phyloP scores from a whole-genome alignment of 257 asterid genomes.

The Gentiana straminea region DNA sequence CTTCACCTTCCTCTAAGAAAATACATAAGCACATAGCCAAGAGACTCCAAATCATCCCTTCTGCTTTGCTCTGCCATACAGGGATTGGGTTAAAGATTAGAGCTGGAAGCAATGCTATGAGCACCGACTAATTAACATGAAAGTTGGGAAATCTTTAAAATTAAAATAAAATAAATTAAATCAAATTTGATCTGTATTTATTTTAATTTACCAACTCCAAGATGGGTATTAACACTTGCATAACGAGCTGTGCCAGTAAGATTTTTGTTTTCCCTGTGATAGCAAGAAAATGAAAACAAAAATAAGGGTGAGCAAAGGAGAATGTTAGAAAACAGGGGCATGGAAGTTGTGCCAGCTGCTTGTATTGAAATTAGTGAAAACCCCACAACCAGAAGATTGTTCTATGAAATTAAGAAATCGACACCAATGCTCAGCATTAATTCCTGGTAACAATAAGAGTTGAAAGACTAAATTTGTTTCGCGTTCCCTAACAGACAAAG shows the following conservation, averaged over 20 bases:
- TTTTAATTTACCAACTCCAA: constrained; percentile 79
- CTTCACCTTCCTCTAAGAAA: constrained; percentile 85
- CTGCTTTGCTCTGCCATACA: constrained; percentile 79
- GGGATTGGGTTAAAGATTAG: constrained; percentile 7
- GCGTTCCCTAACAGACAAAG: no score
- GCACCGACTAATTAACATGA: no score
- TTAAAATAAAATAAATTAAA: no score
- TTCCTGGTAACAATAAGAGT: no score
- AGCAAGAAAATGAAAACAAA: not conserved
- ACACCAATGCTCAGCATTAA: no score
- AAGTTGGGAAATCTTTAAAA: no score
- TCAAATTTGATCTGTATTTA: not conserved
- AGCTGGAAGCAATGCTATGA: no score
- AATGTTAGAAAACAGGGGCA: not conserved
- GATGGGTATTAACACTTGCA: constrained; percentile 96
- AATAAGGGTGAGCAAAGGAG: not conserved
- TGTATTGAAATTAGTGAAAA: not conserved
- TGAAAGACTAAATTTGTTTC: no score
- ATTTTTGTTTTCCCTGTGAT: constrained; percentile 85
- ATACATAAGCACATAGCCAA: constrained; percentile 93
- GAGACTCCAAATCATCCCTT: constrained; percentile 94
- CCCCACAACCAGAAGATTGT: not conserved
- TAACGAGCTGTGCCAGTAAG: constrained; percentile 98
- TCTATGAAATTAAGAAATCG: no score
- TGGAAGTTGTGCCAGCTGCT: not conserved